Evolutionary conservation across 306 rosid genomes (phyloP).

Genomic region (Castanea crenata): DNA sequence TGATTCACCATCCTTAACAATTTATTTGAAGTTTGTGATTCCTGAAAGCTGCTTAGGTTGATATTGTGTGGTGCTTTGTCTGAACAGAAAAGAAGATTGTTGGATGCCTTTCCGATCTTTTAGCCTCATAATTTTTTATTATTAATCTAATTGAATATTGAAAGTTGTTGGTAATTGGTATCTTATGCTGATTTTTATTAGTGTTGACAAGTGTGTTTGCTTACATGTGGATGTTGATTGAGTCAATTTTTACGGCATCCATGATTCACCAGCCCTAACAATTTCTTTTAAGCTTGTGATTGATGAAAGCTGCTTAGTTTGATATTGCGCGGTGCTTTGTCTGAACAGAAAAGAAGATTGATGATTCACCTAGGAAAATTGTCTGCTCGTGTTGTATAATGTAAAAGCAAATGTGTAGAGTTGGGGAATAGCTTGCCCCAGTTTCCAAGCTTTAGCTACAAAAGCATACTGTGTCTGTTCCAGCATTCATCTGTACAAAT

Average conservation of each 20-base stretch:
- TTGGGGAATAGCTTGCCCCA: slow-evolving; percentile 26
- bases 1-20: not conserved
- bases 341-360: slow-evolving; percentile 82
- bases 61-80: slow-evolving; percentile 16
- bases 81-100: slow-evolving; percentile 83
- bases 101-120: not conserved
- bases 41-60: slow-evolving; percentile 22
- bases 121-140: not conserved
- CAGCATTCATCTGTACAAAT: slow-evolving; percentile 50
- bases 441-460: slow-evolving; percentile 31
- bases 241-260: not conserved
- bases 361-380: slow-evolving; percentile 77
- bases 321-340: slow-evolving; percentile 20
- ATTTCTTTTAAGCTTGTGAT: slow-evolving; percentile 3
- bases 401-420: slow-evolving; percentile 46
- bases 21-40: slow-evolving; percentile 6
- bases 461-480: slow-evolving; percentile 40
- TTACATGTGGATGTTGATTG: not conserved
- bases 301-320: slow-evolving; percentile 21
- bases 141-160: not conserved
- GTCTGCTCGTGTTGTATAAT: slow-evolving; percentile 85
- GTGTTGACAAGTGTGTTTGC: not conserved
- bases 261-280: not conserved
- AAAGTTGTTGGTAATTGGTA: not conserved
- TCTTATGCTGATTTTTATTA: not conserved